Conservation (phyloP, 305 asterid species). For the Lippia alba region DNA sequence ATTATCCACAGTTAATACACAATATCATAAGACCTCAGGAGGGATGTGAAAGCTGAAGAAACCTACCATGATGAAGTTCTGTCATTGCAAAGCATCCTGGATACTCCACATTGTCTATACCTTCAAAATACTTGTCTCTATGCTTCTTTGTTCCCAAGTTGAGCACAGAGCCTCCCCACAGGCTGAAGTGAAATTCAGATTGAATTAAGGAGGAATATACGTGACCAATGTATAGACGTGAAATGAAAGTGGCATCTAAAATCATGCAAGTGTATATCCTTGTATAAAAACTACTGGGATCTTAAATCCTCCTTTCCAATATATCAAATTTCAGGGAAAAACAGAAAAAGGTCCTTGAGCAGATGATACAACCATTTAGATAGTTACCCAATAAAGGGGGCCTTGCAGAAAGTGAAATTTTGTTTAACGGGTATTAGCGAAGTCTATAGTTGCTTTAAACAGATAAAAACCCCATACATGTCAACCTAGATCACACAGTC, state of each 20-base stretch:
- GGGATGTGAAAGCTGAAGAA: slow-evolving; percentile 21
- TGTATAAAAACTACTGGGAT: not conserved
- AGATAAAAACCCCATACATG: slow-evolving; percentile 1
- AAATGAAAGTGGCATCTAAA: slow-evolving; percentile 4
- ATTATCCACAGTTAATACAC: not conserved
- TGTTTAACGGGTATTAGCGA: no score
- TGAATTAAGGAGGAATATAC: slow-evolving; percentile 14
- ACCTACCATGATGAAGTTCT: slow-evolving; percentile 93
- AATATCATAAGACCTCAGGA: not conserved
- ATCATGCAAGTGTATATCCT: slow-evolving; percentile 14
- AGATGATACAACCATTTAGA: no score
- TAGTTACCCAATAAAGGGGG: no score
- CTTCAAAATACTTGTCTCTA: slow-evolving; percentile 79
- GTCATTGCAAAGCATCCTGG: slow-evolving; percentile 98
- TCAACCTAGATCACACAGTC: slow-evolving; percentile 3
- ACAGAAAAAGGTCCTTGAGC: no score
- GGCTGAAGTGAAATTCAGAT: slow-evolving; percentile 53
- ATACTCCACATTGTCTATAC: slow-evolving; percentile 82
- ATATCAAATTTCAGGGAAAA: no score
- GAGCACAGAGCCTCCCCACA: slow-evolving; percentile 99
- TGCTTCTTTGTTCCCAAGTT: slow-evolving; percentile 96
- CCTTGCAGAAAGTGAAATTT: no score
- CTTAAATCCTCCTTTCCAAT: no score
- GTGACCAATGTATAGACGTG: not conserved
- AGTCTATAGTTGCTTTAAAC: not conserved